A percentile compares a stretch with the other conserved stretches of the same genome.
phyloP scores from a whole-genome alignment of 176 grass and related monocot species.

The Luzula sylvatica region DNA sequence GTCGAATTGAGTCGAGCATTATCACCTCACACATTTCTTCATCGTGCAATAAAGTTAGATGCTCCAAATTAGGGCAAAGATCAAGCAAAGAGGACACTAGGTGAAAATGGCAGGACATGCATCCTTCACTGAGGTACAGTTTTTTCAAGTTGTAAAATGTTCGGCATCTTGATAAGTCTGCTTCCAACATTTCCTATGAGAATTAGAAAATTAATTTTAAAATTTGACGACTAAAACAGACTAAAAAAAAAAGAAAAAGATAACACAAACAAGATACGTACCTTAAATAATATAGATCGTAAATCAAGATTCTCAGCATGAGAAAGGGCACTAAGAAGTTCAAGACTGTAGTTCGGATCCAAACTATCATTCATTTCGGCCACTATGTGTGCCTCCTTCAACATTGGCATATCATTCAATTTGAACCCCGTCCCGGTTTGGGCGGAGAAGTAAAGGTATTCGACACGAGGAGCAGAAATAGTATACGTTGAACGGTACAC shows the following conservation, averaged over 20 bases:
- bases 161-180: no score
- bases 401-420: not conserved
- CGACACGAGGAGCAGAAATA: slow-evolving; percentile 2
- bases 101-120: no score
- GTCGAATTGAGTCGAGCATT: no score
- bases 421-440: not conserved
- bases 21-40: not conserved
- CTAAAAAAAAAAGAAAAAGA: not conserved
- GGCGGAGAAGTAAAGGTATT: not conserved
- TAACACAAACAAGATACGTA: not conserved
- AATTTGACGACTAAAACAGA: no score
- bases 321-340: not conserved
- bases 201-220: not conserved
- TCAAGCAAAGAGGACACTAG: no score
- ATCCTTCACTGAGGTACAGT: no score
- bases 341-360: not conserved
- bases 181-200: not conserved
- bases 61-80: no score
- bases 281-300: not conserved
- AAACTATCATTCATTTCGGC: not conserved
- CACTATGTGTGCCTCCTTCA: not conserved
- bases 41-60: not conserved
- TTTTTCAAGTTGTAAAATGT: no score
- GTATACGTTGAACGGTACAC: not conserved
- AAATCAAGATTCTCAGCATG: not conserved